Conservation (phyloP, 495 filamentous ascomycete species). For the Neurospora sp. region DNA sequence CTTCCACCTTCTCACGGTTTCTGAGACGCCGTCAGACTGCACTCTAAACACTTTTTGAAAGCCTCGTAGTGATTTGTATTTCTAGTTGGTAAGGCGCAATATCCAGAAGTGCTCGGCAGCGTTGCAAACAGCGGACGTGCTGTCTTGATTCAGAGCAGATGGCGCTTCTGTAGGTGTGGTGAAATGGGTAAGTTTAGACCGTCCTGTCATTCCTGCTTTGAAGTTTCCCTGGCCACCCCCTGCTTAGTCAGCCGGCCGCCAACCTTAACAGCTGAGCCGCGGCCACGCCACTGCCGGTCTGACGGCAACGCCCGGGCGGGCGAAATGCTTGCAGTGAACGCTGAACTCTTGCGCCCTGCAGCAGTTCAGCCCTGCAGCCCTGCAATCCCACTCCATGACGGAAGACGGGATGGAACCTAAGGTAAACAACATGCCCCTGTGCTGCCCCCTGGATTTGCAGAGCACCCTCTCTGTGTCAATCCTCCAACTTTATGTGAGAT, state of each 20-base stretch:
- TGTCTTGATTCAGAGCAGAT: neutral
- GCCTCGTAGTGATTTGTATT: slow-evolving; percentile 13
- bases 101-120: slow-evolving; percentile 18
- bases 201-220: slow-evolving; percentile 11
- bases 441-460: neutral
- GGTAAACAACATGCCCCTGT: neutral
- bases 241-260: slow-evolving; percentile 19
- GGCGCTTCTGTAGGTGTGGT: slow-evolving; percentile 10
- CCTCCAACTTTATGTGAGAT: neutral
- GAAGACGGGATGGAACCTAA: neutral
- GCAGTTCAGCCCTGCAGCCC: neutral
- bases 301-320: neutral
- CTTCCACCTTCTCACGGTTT: slow-evolving; percentile 1
- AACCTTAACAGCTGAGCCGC: slow-evolving; percentile 1
- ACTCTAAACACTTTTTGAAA: slow-evolving; percentile 1
- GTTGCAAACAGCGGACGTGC: slow-evolving; percentile 13
- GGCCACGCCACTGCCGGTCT: neutral
- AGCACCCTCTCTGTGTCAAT: neutral
- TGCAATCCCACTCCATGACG: neutral
- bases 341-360: neutral
- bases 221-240: slow-evolving; percentile 6
- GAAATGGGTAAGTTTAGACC: slow-evolving; percentile 23
- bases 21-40: neutral
- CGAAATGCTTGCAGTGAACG: neutral
- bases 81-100: slow-evolving; percentile 15